These are phyloP conservation scores for Linderniella brevidens DNA, from an alignment of 257 asterid genomes.

Conservation along the genomic window DNA sequence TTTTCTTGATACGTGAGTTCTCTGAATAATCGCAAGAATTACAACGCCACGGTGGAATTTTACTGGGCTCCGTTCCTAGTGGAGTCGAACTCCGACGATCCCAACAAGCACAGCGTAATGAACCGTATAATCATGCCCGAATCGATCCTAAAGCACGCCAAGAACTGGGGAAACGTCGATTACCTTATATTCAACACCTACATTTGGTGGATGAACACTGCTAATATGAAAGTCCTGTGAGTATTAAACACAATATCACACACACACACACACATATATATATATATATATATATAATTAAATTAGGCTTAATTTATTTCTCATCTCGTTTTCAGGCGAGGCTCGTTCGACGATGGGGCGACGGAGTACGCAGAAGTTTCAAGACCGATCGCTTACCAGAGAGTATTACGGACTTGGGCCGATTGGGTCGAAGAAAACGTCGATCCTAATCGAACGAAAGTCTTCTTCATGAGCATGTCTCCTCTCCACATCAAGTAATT, in stretches of 20 bases:
- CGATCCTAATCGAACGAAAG: constrained; percentile 55
- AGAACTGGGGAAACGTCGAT: too few species aligned
- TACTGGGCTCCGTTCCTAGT: constrained; percentile 86
- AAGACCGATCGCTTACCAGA: constrained; percentile 44
- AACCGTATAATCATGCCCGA: constrained; percentile 1
- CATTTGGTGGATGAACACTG: too few species aligned
- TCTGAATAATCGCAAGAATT: constrained; percentile 19
- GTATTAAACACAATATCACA: too few species aligned
- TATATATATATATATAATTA: too few species aligned
- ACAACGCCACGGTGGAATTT: constrained; percentile 69
- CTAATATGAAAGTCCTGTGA: too few species aligned
- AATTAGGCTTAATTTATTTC: too few species aligned
- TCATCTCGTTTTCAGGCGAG: too few species aligned
- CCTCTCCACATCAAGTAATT: constrained; percentile 77
- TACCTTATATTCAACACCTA: too few species aligned
- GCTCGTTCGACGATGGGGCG: constrained; percentile 68
- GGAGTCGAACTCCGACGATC: constrained; percentile 60
- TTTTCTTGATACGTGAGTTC: background rate
- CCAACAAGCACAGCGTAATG: background rate
- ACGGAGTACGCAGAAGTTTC: constrained; percentile 70
- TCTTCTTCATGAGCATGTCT: constrained; percentile 89
- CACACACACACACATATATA: too few species aligned
- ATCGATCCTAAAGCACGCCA: background rate
- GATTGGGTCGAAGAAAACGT: constrained; percentile 83
- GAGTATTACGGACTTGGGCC: constrained; percentile 89